A percentile compares a stretch with the other conserved stretches of the same genome.
phyloP scores from a whole-genome alignment of 2,329 filamentous ascomycete species.

The Aspergillus awamori region DNA sequence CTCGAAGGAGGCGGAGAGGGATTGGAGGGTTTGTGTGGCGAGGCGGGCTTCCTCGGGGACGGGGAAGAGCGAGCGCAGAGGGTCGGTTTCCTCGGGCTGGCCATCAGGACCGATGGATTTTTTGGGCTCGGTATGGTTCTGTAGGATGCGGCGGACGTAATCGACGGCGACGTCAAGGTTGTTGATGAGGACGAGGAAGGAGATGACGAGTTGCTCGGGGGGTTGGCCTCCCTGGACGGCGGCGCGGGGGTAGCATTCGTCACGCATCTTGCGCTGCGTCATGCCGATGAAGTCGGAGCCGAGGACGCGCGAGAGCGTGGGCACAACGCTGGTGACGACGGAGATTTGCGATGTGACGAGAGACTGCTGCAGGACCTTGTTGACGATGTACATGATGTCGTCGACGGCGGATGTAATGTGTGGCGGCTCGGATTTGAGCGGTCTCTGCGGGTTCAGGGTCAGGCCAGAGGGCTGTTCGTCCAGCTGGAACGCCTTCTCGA shows the following conservation, averaged over 20 bases:
- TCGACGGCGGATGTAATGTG: slow-evolving; percentile 95
- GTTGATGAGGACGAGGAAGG: slow-evolving; percentile 92
- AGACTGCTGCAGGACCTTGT: slow-evolving; percentile 83
- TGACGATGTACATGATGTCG: slow-evolving; percentile 99
- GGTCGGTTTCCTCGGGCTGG: slow-evolving; percentile 29
- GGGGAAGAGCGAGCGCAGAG: slow-evolving; percentile 71
- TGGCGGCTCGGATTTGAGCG: slow-evolving; percentile 76
- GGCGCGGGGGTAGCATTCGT: slow-evolving; percentile 87
- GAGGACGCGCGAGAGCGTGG: slow-evolving; percentile 77
- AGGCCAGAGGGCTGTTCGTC: slow-evolving; percentile 84
- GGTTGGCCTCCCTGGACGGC: slow-evolving; percentile 77
- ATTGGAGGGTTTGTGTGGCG: slow-evolving; percentile 68
- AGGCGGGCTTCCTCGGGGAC: slow-evolving; percentile 74
- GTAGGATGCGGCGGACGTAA: slow-evolving; percentile 85
- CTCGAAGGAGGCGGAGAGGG: slow-evolving; percentile 72
- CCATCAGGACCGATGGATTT: slow-evolving; percentile 23
- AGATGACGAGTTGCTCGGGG: slow-evolving; percentile 82
- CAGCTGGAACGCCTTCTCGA: slow-evolving; percentile 96
- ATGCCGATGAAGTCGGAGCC: slow-evolving; percentile 92
- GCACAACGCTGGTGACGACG: slow-evolving; percentile 76
- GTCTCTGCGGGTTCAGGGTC: slow-evolving; percentile 71
- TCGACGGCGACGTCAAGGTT: slow-evolving; percentile 91
- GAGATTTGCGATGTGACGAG: slow-evolving; percentile 81
- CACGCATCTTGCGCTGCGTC: slow-evolving; percentile 96
- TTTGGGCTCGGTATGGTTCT: slow-evolving; percentile 59